These are phyloP conservation scores for Stevia rebaudiana DNA, from an alignment of 140 eudicot genomes.

Conservation along the genomic window DNA sequence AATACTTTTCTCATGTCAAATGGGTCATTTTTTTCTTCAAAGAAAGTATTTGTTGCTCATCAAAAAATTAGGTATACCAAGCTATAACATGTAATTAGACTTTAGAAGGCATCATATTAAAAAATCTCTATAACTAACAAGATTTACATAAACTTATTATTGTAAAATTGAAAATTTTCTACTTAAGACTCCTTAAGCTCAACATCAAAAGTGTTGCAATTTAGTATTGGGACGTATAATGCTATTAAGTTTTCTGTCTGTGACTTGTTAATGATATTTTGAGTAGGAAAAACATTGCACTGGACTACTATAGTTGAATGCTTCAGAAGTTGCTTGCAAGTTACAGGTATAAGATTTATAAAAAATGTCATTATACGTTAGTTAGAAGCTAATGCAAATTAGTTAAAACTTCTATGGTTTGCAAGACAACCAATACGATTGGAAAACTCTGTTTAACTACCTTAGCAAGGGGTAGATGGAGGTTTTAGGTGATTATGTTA, in stretches of 20 bases:
- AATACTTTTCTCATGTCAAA: neutral
- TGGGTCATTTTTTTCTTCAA: neutral
- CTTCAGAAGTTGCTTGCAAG: neutral
- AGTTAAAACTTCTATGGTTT: neutral
- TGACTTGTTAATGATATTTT: neutral
- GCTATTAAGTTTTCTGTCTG: neutral
- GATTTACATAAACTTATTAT: neutral
- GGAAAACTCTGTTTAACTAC: neutral
- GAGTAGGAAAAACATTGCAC: constrained; percentile 2
- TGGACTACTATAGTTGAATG: neutral
- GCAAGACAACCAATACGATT: neutral
- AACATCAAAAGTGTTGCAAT: neutral
- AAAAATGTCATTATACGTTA: neutral
- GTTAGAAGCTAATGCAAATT: neutral
- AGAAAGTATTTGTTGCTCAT: neutral
- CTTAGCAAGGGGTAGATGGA: neutral
- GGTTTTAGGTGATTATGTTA: neutral
- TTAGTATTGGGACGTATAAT: neutral
- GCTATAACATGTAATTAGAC: neutral
- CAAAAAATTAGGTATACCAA: neutral
- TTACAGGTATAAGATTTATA: neutral
- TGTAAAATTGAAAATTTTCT: neutral
- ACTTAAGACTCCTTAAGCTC: neutral
- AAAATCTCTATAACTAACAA: neutral
- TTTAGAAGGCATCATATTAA: neutral